Base-by-base conservation (phyloP, 2,329 filamentous ascomycete genomes). In the Aspergillus awamori region DNA sequence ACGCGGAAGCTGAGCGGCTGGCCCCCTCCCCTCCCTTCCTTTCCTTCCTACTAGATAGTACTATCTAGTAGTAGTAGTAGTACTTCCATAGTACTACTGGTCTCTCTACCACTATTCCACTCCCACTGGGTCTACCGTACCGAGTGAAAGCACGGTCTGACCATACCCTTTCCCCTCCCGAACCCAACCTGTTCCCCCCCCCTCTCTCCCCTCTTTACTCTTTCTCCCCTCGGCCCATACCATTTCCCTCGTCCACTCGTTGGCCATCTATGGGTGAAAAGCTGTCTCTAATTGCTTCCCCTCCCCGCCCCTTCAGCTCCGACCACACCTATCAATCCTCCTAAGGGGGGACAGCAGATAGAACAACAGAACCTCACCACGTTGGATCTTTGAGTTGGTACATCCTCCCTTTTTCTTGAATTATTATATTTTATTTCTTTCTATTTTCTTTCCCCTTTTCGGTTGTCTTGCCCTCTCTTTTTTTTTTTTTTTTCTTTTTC, bases 1-100 rank as follows among this genome's bases (percentile, higher is more conserved):
- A 67, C 61, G 63, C 58, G 60, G 67, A 68, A 68, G 65, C 57
- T 61, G 51, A 65, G 59, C 57, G 57, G 62, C 62, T 52, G 53
- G 52, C 39, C 38, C 41, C 43, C 33, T 17, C 8, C 26, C 17
- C 33, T 56, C n/a, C 15, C 11, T 49, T 33, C 49, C 13, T 8
- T 28, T 26, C 49, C 53, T 48, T 51, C 41, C 30, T 13, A 36
- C 33, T 36, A 36, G 10, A 36, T 36, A 36, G 20, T 20, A 20
- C 20, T 20, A 20, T 20, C 30, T 11, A 33, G 10, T 36, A 36
- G 10, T 36, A 36, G 33, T 36, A 36, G 33, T 36, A 10, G 8
- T 36, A 13, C 30, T 33, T 33, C 30, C 30, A 33, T 33, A 43
- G 15, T 57, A 24, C 54, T 36, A 1, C 39, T 11, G 30, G 30